phyloP scores from a whole-genome alignment of 495 filamentous ascomycete genomes.

The Tuber indicum region DNA sequence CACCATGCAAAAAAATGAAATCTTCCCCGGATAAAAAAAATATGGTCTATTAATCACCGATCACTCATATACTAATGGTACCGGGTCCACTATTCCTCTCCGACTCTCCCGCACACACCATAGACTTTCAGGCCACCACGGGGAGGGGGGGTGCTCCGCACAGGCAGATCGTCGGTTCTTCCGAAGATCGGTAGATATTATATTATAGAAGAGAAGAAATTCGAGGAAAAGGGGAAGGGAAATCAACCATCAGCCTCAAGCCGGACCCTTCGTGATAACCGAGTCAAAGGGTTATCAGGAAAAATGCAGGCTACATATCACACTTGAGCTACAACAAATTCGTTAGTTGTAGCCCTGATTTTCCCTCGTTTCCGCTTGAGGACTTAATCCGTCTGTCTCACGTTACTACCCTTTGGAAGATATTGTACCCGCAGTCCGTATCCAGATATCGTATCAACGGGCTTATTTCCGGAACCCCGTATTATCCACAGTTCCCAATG shows the following conservation, averaged over 20 bases:
- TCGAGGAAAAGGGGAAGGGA: not conserved
- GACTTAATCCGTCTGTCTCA: not conserved
- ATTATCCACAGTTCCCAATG: not conserved
- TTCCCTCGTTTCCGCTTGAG: not conserved
- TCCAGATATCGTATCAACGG: not conserved
- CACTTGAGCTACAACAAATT: not conserved
- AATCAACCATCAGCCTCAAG: conserved; percentile 14
- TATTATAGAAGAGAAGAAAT: too few relatives aligned
- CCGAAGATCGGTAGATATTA: not conserved
- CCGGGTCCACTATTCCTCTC: not conserved
- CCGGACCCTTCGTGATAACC: conserved; percentile 7
- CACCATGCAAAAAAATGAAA: not conserved
- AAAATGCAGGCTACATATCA: not conserved
- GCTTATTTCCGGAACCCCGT: not conserved
- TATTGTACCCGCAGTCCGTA: not conserved
- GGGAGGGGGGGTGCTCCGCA: not conserved
- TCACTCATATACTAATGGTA: not conserved
- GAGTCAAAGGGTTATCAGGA: not conserved
- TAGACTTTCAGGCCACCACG: not conserved
- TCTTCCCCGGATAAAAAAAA: not conserved
- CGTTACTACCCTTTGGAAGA: not conserved
- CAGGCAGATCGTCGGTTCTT: not conserved
- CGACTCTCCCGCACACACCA: not conserved
- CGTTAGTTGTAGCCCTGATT: not conserved
- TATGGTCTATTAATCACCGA: not conserved